Conservation (phyloP, 1,139 yeast species). For the Debaryomyces psychrophilus region DNA sequence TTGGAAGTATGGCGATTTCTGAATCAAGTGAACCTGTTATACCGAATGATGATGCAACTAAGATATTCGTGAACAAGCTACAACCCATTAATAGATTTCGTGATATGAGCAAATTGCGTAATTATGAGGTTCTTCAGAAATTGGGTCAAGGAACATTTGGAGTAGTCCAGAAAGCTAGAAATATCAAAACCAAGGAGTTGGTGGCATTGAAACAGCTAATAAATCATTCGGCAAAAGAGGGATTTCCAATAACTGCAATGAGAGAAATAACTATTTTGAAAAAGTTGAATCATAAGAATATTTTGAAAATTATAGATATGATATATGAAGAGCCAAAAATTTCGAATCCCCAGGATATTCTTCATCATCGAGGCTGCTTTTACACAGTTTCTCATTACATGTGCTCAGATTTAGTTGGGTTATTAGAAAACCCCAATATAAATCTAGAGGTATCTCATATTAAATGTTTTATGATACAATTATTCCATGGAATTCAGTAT, state of each 20-base stretch:
- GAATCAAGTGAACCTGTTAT: not conserved
- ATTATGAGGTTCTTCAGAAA: slow-evolving; percentile 40
- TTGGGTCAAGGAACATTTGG: slow-evolving; percentile 55
- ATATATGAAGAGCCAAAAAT: slow-evolving; percentile 64
- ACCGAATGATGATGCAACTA: not conserved
- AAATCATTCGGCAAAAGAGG: slow-evolving; percentile 83
- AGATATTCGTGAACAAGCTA: slow-evolving; percentile 2
- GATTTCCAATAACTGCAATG: slow-evolving; percentile 94
- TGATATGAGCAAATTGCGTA: slow-evolving; percentile 36
- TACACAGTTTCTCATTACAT: slow-evolving; percentile 93
- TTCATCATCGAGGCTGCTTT: slow-evolving; percentile 55
- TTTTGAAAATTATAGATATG: slow-evolving; percentile 82
- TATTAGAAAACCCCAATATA: slow-evolving; percentile 84
- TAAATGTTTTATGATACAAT: slow-evolving; percentile 81
- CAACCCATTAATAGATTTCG: slow-evolving; percentile 17
- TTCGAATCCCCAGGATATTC: slow-evolving; percentile 33
- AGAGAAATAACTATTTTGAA: slow-evolving; percentile 88
- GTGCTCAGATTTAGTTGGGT: slow-evolving; percentile 90
- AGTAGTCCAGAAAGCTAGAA: slow-evolving; percentile 49
- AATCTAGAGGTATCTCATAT: slow-evolving; percentile 64
- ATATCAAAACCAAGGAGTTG: slow-evolving; percentile 31
- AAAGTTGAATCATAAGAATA: slow-evolving; percentile 66
- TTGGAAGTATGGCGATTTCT: slow-evolving; percentile 5
- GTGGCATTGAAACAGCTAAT: slow-evolving; percentile 75
- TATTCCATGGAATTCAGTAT: slow-evolving; percentile 78